These are phyloP conservation scores for Agaricus blazei DNA, from an alignment of 768 basidiomycete genomes.

Conservation along the genomic window DNA sequence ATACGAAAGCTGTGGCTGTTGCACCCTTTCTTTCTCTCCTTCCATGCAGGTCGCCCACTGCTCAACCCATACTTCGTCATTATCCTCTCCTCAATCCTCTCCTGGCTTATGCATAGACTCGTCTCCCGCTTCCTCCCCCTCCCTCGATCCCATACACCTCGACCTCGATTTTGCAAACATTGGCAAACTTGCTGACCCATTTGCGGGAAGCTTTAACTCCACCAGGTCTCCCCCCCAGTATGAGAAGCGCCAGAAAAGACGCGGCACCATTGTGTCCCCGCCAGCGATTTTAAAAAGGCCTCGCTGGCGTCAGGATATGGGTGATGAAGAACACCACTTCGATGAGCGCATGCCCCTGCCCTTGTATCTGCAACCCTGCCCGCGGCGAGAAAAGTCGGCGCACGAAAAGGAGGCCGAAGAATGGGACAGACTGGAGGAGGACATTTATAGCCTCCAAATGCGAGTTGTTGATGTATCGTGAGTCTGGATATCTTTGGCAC, in stretches of 20 bases:
- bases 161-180: constrained; percentile 17
- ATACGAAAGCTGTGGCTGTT: constrained; percentile 4
- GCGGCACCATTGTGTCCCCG: background rate
- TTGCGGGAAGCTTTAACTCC: constrained; percentile 54
- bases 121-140: constrained; percentile 50
- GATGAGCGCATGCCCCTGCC: constrained; percentile 6
- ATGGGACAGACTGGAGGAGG: constrained; percentile 7
- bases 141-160: constrained; percentile 21
- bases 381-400: constrained; percentile 4
- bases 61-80: constrained; percentile 15
- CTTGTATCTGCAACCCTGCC: constrained; percentile 4
- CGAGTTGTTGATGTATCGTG: constrained; percentile 9
- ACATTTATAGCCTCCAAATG: constrained; percentile 3
- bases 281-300: background rate
- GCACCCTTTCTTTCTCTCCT: constrained; percentile 6
- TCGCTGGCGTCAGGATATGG: constrained; percentile 2
- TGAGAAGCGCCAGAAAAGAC: constrained; percentile 8
- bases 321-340: constrained; percentile 6
- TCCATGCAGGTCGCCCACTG: constrained; percentile 17
- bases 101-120: constrained; percentile 27
- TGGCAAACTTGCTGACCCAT: constrained; percentile 34
- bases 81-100: constrained; percentile 31
- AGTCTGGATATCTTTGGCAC: background rate
- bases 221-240: constrained; percentile 20
- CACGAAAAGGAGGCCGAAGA: constrained; percentile 2